These are phyloP conservation scores for Neckera pumila DNA, from an alignment of 225 moss, liverwort and hornwort genomes.

Conservation along the genomic window DNA sequence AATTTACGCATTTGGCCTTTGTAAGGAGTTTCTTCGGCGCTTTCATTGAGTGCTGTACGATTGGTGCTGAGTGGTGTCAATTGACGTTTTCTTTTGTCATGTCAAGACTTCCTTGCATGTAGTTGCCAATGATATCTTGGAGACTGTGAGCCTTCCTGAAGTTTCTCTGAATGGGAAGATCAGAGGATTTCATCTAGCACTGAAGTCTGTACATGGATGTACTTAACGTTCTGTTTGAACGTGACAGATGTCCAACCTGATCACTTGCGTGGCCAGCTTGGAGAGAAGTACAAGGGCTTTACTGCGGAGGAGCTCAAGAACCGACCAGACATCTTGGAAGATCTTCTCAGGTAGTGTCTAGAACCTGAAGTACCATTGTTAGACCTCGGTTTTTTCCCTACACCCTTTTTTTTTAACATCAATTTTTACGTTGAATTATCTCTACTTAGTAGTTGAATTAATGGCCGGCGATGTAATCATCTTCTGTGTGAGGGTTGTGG, in stretches of 20 bases:
- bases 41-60: neutral
- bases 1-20: conserved; percentile 59
- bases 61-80: neutral
- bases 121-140: neutral
- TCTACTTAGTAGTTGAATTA: neutral
- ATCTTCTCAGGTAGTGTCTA: conserved; percentile 65
- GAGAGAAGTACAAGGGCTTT: conserved; percentile 79
- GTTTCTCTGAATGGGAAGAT: neutral
- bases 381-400: neutral
- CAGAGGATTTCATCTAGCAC: neutral
- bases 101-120: neutral
- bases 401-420: neutral
- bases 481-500: neutral
- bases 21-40: conserved; percentile 15
- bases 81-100: neutral
- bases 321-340: conserved; percentile 76
- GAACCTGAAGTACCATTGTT: neutral
- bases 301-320: conserved; percentile 74
- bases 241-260: conserved; percentile 88
- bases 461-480: neutral
- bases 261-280: conserved; percentile 70
- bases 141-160: neutral
- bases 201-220: neutral
- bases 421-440: neutral
- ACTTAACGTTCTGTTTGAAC: neutral